phyloP scores from a whole-genome alignment of 352 stramenopile genomes.

The Pythium volutum region DNA sequence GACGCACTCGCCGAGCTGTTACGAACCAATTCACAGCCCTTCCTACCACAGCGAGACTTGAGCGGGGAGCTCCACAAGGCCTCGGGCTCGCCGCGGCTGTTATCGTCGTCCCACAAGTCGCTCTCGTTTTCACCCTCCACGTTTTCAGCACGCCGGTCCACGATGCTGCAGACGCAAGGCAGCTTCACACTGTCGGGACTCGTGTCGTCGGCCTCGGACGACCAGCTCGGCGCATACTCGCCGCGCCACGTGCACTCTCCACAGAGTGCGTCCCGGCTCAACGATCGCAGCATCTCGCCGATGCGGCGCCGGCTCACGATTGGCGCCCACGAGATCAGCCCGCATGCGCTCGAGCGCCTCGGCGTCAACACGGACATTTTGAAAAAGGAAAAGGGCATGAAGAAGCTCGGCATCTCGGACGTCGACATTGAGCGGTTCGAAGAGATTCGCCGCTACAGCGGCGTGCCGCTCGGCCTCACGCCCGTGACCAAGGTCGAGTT shows the following conservation, averaged over 20 bases:
- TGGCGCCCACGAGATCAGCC: slow-evolving; percentile 26
- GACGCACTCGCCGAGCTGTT: slow-evolving; percentile 23
- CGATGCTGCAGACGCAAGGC: slow-evolving; percentile 15
- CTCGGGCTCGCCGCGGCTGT: slow-evolving; percentile 8
- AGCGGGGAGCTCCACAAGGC: neutral
- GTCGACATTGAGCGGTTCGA: slow-evolving; percentile 32
- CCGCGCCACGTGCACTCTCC: slow-evolving; percentile 1
- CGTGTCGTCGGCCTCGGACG: neutral
- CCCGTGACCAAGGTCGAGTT: slow-evolving; percentile 31
- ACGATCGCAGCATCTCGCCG: slow-evolving; percentile 10
- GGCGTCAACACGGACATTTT: slow-evolving; percentile 39
- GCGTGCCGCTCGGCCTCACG: slow-evolving; percentile 14
- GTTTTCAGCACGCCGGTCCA: neutral
- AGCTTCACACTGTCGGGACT: slow-evolving; percentile 1
- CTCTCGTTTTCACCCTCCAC: neutral
- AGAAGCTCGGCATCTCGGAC: slow-evolving; percentile 46
- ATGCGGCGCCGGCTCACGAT: slow-evolving; percentile 25
- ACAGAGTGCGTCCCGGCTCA: neutral
- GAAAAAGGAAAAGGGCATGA: slow-evolving; percentile 45
- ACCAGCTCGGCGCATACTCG: neutral
- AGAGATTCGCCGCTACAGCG: slow-evolving; percentile 30
- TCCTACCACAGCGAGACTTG: neutral
- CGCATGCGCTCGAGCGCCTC: slow-evolving; percentile 30
- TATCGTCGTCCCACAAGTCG: slow-evolving; percentile 10
- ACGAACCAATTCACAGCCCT: slow-evolving; percentile 1